phyloP scores from a whole-genome alignment of 139 green algal species.

The Tetraselmis striata region DNA sequence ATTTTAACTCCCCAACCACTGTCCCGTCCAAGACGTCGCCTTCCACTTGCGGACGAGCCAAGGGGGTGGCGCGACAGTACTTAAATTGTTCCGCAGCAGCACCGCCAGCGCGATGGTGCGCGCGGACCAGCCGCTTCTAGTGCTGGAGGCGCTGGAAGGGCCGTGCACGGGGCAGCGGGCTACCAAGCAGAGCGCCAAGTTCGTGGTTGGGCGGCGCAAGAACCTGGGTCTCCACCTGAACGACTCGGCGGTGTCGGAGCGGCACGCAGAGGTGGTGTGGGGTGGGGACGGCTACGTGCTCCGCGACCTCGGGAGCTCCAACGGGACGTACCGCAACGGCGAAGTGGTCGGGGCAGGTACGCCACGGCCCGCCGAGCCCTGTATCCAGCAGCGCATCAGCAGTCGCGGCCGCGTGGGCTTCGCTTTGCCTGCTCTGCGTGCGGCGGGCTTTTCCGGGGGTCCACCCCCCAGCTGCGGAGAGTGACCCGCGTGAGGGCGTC shows the following conservation, averaged over 20 bases:
- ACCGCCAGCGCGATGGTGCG: too few species aligned
- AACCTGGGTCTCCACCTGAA: slow-evolving; percentile 44
- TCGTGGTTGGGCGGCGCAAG: neutral
- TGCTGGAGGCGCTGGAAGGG: neutral
- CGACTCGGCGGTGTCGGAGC: slow-evolving; percentile 52
- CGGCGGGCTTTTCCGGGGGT: too few species aligned
- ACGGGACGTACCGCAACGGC: slow-evolving; percentile 55
- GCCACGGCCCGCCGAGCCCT: neutral
- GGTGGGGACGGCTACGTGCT: slow-evolving; percentile 32
- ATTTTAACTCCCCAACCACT: too few species aligned
- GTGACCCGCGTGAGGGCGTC: too few species aligned
- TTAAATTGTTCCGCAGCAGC: too few species aligned
- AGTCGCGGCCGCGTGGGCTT: too few species aligned
- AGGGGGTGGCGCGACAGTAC: too few species aligned
- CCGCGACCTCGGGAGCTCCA: slow-evolving; percentile 54
- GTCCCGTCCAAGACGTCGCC: too few species aligned
- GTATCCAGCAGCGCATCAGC: too few species aligned
- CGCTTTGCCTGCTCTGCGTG: too few species aligned
- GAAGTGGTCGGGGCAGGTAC: slow-evolving; percentile 24
- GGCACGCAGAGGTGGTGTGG: slow-evolving; percentile 53
- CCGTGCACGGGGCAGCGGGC: neutral
- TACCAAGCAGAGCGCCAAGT: neutral
- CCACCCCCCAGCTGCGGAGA: too few species aligned
- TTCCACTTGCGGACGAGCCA: too few species aligned
- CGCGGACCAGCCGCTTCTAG: neutral